A percentile compares a stretch with the other conserved stretches of the same genome.
phyloP scores from a whole-genome alignment of 805 yeast genomes.

The Cyberlindnera samutprakarnensis region DNA sequence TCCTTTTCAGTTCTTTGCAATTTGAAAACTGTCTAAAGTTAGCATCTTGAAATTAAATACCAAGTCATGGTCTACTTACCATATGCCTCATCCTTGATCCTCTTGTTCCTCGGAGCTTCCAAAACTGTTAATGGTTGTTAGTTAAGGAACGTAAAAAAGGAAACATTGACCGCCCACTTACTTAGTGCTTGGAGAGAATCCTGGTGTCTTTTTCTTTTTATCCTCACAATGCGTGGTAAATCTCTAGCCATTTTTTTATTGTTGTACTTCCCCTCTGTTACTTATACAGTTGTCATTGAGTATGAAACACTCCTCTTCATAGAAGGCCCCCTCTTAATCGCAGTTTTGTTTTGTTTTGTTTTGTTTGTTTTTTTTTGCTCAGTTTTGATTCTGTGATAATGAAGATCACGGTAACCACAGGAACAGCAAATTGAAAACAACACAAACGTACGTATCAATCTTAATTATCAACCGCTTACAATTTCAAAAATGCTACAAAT shows the following conservation, averaged over 20 bases:
- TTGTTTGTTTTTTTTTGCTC: no score
- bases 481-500: neutral
- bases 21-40: constrained; percentile 29
- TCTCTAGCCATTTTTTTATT: constrained; percentile 3
- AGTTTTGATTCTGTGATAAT: no score
- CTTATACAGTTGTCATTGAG: no score
- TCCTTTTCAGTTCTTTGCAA: constrained; percentile 40
- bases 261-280: no score
- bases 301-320: no score
- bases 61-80: constrained; percentile 8
- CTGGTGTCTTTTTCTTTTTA: constrained; percentile 80
- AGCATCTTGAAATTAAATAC: constrained; percentile 1
- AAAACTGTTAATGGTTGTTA: constrained; percentile 18
- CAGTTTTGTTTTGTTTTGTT: no score
- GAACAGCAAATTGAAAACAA: no score
- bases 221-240: constrained; percentile 62
- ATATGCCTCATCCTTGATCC: constrained; percentile 30
- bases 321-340: no score
- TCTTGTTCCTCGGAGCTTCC: constrained; percentile 30
- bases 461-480: no score
- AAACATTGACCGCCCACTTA: constrained; percentile 14
- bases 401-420: neutral
- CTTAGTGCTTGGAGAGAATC: constrained; percentile 81
- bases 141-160: neutral
- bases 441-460: no score